Evolutionary conservation across 2,329 filamentous ascomycete species (phyloP).

Genomic region (Penicillium sp.): DNA sequence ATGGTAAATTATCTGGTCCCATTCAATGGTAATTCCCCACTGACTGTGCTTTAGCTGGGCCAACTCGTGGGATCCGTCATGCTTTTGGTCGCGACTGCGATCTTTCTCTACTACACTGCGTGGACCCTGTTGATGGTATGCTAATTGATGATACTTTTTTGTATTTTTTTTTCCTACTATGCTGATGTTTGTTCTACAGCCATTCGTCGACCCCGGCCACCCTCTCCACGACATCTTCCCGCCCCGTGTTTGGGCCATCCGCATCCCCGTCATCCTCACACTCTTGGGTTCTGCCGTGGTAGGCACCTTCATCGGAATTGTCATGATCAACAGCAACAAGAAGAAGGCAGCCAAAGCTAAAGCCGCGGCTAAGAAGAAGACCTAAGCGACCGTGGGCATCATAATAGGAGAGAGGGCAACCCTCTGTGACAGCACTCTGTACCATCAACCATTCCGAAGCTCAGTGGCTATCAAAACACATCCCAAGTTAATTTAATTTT

Average conservation of each 20-base stretch:
- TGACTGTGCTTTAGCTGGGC: conserved; percentile 68
- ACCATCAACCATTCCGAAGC: background rate
- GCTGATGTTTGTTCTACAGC: conserved; percentile 52
- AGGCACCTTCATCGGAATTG: conserved; percentile 89
- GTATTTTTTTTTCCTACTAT: background rate
- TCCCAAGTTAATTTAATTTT: conserved; percentile 5
- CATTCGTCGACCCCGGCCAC: conserved; percentile 94
- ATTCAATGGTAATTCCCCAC: background rate
- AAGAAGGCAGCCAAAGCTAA: conserved; percentile 96
- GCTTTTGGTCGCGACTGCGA: conserved; percentile 68
- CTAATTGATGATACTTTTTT: background rate
- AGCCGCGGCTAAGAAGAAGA: conserved; percentile 81
- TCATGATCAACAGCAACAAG: conserved; percentile 98
- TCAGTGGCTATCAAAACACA: conserved; percentile 1
- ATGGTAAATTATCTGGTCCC: conserved; percentile 21
- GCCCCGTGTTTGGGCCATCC: conserved; percentile 96
- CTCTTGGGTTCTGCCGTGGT: conserved; percentile 90
- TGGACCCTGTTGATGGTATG: conserved; percentile 96
- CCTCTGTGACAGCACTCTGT: conserved; percentile 4
- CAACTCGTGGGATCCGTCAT: conserved; percentile 75
- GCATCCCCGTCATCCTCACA: conserved; percentile 94
- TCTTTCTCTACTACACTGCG: conserved; percentile 90
- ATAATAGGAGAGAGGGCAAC: background rate
- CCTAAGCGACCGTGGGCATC: conserved; percentile 45
- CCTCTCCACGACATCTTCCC: conserved; percentile 93